These are phyloP conservation scores for Mortierella antarctica DNA, from an alignment of 192 early-diverging fungal species.

Conservation along the genomic window DNA sequence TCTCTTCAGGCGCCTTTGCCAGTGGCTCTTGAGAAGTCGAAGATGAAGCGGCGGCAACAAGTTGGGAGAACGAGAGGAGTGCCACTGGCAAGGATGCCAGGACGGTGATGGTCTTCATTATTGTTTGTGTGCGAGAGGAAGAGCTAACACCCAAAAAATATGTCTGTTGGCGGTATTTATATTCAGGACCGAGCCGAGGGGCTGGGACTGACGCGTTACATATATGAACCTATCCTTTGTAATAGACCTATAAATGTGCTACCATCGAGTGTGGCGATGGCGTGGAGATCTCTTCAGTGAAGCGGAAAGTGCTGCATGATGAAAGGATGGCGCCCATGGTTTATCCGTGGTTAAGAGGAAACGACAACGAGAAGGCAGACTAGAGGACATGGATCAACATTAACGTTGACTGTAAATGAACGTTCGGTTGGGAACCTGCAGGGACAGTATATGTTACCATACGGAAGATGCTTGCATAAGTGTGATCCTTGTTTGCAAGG, in stretches of 20 bases:
- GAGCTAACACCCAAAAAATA: no score
- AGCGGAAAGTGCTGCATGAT: background rate
- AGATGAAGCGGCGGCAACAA: background rate
- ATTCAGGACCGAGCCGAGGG: background rate
- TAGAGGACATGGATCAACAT: no score
- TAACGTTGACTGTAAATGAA: no score
- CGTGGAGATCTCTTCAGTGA: background rate
- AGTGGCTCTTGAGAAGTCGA: constrained; percentile 4
- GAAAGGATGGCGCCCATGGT: background rate
- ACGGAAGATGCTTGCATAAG: no score
- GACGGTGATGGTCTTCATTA: constrained; percentile 25
- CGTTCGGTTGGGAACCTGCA: no score
- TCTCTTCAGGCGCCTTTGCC: background rate
- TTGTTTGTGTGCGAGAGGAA: background rate
- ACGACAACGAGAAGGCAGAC: no score
- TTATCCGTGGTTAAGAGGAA: no score
- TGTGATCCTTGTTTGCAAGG: no score
- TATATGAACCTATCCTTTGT: background rate
- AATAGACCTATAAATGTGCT: background rate
- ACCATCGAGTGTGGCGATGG: background rate
- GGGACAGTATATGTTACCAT: no score
- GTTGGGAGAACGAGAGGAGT: constrained; percentile 34
- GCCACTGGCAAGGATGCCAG: constrained; percentile 15
- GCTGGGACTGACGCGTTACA: background rate
- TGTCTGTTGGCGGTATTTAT: background rate